These are phyloP conservation scores for Zanthoxylum bungeanum DNA, from an alignment of 345 rosid genomes.

Conservation along the genomic window DNA sequence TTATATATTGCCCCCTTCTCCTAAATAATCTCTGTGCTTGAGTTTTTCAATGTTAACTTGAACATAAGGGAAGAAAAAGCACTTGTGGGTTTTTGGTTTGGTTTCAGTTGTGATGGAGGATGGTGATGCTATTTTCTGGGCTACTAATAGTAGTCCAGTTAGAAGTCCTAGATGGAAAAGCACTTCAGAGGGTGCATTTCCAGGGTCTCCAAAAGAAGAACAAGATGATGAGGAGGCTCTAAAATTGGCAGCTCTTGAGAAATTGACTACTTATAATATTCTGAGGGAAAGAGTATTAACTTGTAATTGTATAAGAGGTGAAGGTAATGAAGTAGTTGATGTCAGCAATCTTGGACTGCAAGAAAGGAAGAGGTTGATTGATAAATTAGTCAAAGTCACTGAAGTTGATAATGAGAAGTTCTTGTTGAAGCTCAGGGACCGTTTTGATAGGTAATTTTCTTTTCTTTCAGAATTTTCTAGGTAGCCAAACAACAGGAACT, in stretches of 20 bases:
- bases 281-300: constrained; percentile 37
- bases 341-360: constrained; percentile 17
- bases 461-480: neutral
- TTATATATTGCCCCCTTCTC: no score
- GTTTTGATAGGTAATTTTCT: constrained; percentile 25
- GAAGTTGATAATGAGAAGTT: constrained; percentile 42
- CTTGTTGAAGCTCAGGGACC: constrained; percentile 30
- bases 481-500: neutral
- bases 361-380: constrained; percentile 27
- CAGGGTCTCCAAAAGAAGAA: constrained; percentile 55
- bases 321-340: constrained; percentile 22
- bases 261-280: constrained; percentile 34
- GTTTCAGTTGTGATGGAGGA: neutral
- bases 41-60: neutral
- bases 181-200: constrained; percentile 24
- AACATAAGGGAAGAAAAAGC: neutral
- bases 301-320: constrained; percentile 3
- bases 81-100: neutral
- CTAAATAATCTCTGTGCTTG: neutral
- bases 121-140: neutral
- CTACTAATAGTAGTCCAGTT: constrained; percentile 20
- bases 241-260: constrained; percentile 57
- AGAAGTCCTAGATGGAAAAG: constrained; percentile 11
- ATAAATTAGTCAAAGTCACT: constrained; percentile 25
- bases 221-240: constrained; percentile 63